These are phyloP conservation scores for Phytopythium litorale DNA, from an alignment of 352 stramenopile species.

Conservation along the genomic window DNA sequence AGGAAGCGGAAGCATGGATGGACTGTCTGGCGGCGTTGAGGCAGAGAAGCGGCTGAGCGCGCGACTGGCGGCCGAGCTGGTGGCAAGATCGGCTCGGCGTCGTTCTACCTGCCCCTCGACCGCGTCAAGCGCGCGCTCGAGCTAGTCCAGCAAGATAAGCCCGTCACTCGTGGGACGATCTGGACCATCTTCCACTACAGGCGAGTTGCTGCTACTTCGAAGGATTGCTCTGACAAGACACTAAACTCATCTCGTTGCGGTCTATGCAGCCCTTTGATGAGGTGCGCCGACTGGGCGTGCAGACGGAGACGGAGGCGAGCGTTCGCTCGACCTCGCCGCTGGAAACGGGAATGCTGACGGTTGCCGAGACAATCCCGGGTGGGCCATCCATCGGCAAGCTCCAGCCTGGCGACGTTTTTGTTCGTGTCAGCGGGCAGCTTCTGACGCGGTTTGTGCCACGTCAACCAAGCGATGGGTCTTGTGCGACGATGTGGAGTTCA, in stretches of 20 bases:
- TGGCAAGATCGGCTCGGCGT: constrained; percentile 79
- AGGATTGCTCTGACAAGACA: background rate
- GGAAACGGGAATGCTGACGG: constrained; percentile 90
- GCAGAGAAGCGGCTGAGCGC: constrained; percentile 61
- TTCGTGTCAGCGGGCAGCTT: constrained; percentile 75
- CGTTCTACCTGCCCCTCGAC: constrained; percentile 90
- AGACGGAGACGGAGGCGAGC: constrained; percentile 63
- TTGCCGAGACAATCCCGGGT: constrained; percentile 80
- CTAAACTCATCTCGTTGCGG: background rate
- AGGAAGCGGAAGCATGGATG: background rate
- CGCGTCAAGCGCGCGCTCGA: constrained; percentile 87
- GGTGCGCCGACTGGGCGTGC: constrained; percentile 79
- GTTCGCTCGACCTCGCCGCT: constrained; percentile 78
- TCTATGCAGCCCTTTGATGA: constrained; percentile 79
- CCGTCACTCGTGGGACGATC: constrained; percentile 83
- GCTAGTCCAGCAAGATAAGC: constrained; percentile 60
- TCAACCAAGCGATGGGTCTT: constrained; percentile 49
- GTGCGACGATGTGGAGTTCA: constrained; percentile 2
- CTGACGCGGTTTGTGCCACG: constrained; percentile 86
- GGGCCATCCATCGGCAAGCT: constrained; percentile 77
- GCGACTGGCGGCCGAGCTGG: constrained; percentile 57
- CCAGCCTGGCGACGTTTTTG: constrained; percentile 85
- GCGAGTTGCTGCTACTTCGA: constrained; percentile 9
- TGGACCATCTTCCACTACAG: constrained; percentile 89
- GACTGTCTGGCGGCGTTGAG: background rate